phyloP scores from a whole-genome alignment of 192 early-diverging fungal genomes.

The Helicostylum pulchrum region DNA sequence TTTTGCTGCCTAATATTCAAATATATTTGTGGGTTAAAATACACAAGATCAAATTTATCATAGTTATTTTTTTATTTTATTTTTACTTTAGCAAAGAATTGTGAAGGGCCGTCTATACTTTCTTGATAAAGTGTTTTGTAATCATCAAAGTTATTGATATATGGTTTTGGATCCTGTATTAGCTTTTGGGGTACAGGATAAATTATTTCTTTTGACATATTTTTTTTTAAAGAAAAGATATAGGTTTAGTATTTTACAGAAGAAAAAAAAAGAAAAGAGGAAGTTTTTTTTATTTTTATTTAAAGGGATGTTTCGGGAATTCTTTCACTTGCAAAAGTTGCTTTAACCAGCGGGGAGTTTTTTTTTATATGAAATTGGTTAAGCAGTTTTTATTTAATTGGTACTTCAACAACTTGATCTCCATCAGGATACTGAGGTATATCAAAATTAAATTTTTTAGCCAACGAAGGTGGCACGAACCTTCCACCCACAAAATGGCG shows the following conservation, averaged over 20 bases:
- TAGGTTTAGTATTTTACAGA: too few species aligned
- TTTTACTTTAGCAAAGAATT: slow-evolving; percentile 52
- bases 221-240: neutral
- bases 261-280: neutral
- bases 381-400: slow-evolving; percentile 10
- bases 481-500: slow-evolving; percentile 86
- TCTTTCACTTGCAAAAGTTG: too few species aligned
- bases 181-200: neutral
- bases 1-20: slow-evolving; percentile 53
- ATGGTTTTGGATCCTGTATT: slow-evolving; percentile 52
- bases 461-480: slow-evolving; percentile 78
- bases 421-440: slow-evolving; percentile 69
- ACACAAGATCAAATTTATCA: neutral
- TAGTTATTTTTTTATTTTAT: neutral
- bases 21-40: neutral
- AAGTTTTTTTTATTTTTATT: neutral
- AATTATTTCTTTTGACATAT: slow-evolving; percentile 1
- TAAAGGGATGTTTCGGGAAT: neutral
- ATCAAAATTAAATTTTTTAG: slow-evolving; percentile 59
- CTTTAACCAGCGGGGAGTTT: neutral
- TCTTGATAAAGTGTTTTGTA: slow-evolving; percentile 80
- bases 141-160: slow-evolving; percentile 67
- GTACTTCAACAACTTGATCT: slow-evolving; percentile 65
- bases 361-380: neutral
- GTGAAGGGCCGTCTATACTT: slow-evolving; percentile 67